These are phyloP conservation scores for Penicillium diatomitis DNA, from an alignment of 495 filamentous ascomycete genomes.

Conservation along the genomic window DNA sequence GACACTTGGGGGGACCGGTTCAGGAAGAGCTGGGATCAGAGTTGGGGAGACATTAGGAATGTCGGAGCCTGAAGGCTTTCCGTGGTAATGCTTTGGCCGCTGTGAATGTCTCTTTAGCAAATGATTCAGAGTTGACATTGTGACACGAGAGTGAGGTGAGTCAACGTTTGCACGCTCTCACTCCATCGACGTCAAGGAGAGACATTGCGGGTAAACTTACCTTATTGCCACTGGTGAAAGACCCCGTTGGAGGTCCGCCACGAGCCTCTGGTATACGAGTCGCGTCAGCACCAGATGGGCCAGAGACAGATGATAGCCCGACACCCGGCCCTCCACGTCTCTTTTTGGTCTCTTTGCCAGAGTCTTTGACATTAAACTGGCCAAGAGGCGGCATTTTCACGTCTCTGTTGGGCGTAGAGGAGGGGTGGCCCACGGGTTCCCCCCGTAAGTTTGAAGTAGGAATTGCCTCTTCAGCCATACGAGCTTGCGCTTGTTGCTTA, in stretches of 20 bases:
- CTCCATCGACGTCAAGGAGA: neutral
- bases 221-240: conserved; percentile 43
- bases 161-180: neutral
- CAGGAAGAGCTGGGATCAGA: conserved; percentile 75
- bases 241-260: conserved; percentile 21
- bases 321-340: conserved; percentile 44
- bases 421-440: conserved; percentile 37
- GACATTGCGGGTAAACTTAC: conserved; percentile 19
- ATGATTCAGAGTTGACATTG: neutral
- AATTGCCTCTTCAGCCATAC: conserved; percentile 59
- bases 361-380: conserved; percentile 68
- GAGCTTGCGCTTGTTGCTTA: conserved; percentile 49
- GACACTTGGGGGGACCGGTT: conserved; percentile 65
- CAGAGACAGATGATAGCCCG: conserved; percentile 20
- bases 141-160: too few species aligned
- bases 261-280: conserved; percentile 29
- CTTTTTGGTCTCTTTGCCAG: conserved; percentile 75
- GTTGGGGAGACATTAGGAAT: conserved; percentile 72
- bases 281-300: conserved; percentile 24
- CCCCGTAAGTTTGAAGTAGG: conserved; percentile 52
- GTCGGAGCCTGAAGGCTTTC: conserved; percentile 55
- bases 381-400: conserved; percentile 86
- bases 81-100: conserved; percentile 53
- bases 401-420: conserved; percentile 43
- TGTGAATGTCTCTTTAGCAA: conserved; percentile 21